Conservation (phyloP, 306 rosid genomes). For the Spatholobus suberectus region DNA sequence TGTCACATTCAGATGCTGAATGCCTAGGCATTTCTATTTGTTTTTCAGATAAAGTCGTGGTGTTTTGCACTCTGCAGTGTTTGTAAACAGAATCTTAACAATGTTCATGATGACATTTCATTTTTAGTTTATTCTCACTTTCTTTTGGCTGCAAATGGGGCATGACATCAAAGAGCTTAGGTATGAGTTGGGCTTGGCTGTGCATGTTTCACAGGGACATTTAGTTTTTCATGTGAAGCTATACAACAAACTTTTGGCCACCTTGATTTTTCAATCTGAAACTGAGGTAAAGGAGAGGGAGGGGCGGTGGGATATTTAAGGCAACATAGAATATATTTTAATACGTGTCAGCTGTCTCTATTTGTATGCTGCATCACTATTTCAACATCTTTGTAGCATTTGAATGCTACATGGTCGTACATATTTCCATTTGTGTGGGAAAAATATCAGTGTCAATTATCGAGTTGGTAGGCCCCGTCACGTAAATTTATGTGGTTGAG, state of each 20-base stretch:
- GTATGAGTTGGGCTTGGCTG: slow-evolving; percentile 34
- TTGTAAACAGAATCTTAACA: slow-evolving; percentile 24
- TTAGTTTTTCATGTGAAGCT: slow-evolving; percentile 41
- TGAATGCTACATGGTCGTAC: background rate
- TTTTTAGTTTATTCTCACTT: background rate
- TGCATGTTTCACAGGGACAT: slow-evolving; percentile 28
- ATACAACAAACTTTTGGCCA: slow-evolving; percentile 38
- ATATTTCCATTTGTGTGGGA: slow-evolving; percentile 24
- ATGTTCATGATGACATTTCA: slow-evolving; percentile 8
- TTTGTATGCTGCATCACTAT: slow-evolving; percentile 8
- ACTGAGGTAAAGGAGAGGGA: background rate
- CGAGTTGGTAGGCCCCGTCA: slow-evolving; percentile 23
- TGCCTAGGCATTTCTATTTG: background rate
- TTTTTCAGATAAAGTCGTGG: background rate
- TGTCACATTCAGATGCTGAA: slow-evolving; percentile 6
- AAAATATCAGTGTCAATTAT: slow-evolving; percentile 25
- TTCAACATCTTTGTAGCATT: slow-evolving; percentile 26
- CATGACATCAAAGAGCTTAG: slow-evolving; percentile 34
- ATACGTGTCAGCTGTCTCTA: background rate
- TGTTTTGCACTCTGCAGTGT: background rate
- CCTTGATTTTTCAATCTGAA: slow-evolving; percentile 29
- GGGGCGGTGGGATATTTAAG: background rate
- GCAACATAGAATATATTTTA: background rate
- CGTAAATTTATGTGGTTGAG: slow-evolving; percentile 24
- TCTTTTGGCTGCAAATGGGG: slow-evolving; percentile 36